phyloP scores from a whole-genome alignment of 2,329 filamentous ascomycete genomes.

The Fusarium xylarioides region DNA sequence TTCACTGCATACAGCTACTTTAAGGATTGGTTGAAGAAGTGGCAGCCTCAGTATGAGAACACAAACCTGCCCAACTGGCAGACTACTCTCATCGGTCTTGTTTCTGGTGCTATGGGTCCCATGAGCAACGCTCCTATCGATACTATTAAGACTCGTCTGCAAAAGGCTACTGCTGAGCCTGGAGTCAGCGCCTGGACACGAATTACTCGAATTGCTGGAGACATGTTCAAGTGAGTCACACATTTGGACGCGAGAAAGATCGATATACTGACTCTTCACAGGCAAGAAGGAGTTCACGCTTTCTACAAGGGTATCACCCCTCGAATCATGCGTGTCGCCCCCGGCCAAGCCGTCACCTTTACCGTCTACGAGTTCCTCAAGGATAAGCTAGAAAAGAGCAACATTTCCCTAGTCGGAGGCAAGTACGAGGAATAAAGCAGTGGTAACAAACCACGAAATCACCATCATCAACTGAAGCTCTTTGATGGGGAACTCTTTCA shows the following conservation, averaged over 20 bases:
- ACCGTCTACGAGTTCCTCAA: slow-evolving; percentile 83
- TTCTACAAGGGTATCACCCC: slow-evolving; percentile 99
- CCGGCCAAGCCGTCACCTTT: slow-evolving; percentile 84
- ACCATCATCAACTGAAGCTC: not conserved
- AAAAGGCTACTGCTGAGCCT: slow-evolving; percentile 84
- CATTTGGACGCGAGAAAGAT: accelerated
- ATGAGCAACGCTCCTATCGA: slow-evolving; percentile 98
- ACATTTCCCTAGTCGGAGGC: slow-evolving; percentile 66
- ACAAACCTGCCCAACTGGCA: slow-evolving; percentile 83
- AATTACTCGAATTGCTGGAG: slow-evolving; percentile 79
- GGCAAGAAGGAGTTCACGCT: slow-evolving; percentile 89
- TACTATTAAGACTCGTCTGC: slow-evolving; percentile 96
- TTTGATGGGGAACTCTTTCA: not conserved
- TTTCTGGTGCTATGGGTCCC: slow-evolving; percentile 94
- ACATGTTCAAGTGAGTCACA: slow-evolving; percentile 79
- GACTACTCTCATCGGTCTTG: slow-evolving; percentile 88
- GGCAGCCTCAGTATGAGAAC: slow-evolving; percentile 74
- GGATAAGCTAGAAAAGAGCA: slow-evolving; percentile 74
- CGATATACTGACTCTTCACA: slow-evolving; percentile 46
- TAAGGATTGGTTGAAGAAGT: slow-evolving; percentile 78
- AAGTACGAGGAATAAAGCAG: slow-evolving; percentile 71
- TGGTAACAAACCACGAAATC: not conserved
- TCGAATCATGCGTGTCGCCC: slow-evolving; percentile 95
- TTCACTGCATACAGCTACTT: slow-evolving; percentile 98
- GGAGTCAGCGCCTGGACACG: slow-evolving; percentile 83